Evolutionary conservation across 306 rosid species (phyloP), one percentile per base, ranked within the genome.

Genomic region (Luffa acutangula): DNA sequence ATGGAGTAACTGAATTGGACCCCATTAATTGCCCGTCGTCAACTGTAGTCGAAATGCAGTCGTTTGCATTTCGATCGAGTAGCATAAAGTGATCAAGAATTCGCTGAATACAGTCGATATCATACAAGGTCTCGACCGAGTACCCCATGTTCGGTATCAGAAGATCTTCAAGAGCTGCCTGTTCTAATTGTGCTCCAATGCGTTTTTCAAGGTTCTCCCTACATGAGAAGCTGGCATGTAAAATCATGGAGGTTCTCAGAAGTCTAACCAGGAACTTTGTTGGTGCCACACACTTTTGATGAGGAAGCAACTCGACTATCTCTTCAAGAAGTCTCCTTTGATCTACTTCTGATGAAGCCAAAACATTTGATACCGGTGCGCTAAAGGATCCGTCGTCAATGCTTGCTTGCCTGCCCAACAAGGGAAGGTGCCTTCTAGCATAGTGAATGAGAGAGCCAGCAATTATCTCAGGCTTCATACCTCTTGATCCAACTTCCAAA

Each of bases 61-160:
- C 90, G 54, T 67, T 57, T n/a, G 80, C 76, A 72, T 87, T 90
- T 4, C 80, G 86, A 39, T 90, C 92, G 7, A 80, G 76, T 14
- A 85, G 51, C 88, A 92, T 88, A 89, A 92, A 94, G 81, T 94
- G 89, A 76, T 94, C 96, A 17, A 94, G 94, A 85, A 94, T 94
- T 75, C 97, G 87, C 63, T 94, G 97, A 64, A 94, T 76, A 78
- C 98, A 92, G 57, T 94, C 98, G 75, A 89, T 70, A 74, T 94
- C 97, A 80, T 92, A 93, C 46, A 94, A 88, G 21, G 98, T 92
- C 86, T 94, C 97, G 78, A 88, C 87, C 33, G 93, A 84, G 89
- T 89, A 89, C 34, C 93, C 97, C 81, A 83, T 84, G 54, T 85
- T 92, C 17, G 97, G 98, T 78, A 94, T 94, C 78, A 94, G 82